phyloP scores from a whole-genome alignment of 2,329 filamentous ascomycete species.

The Fusarium redolens region DNA sequence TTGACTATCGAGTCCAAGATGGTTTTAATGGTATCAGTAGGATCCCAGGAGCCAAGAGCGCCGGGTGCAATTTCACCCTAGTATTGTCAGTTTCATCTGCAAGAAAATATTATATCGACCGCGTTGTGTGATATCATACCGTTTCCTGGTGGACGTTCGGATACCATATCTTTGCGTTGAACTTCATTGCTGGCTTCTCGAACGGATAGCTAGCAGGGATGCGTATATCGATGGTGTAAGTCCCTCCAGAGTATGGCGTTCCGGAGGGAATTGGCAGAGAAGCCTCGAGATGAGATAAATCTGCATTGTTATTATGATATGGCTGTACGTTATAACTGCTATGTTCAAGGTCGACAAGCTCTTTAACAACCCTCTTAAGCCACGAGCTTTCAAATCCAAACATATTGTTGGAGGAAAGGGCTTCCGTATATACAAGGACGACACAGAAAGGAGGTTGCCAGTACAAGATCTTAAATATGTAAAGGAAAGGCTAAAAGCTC shows the following conservation, averaged over 20 bases:
- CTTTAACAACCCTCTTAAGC: neutral
- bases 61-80: neutral
- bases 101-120: fast-evolving
- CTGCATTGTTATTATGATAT: fast-evolving
- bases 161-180: neutral
- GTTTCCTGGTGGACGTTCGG: neutral
- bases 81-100: neutral
- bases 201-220: neutral
- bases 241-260: neutral
- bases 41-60: neutral
- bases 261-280: neutral
- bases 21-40: neutral
- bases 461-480: neutral
- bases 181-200: neutral
- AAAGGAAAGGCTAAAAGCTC: fast-evolving
- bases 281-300: neutral
- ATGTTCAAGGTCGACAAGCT: fast-evolving
- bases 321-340: neutral
- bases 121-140: too few species aligned
- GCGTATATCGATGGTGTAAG: neutral
- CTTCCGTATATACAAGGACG: too few species aligned
- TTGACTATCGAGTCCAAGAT: neutral
- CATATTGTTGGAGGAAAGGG: too few species aligned
- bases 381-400: too few species aligned
- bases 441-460: too few species aligned